Evolutionary conservation across 108 stramenopile genomes (phyloP).

Genomic region (Discostella stelligeroides): DNA sequence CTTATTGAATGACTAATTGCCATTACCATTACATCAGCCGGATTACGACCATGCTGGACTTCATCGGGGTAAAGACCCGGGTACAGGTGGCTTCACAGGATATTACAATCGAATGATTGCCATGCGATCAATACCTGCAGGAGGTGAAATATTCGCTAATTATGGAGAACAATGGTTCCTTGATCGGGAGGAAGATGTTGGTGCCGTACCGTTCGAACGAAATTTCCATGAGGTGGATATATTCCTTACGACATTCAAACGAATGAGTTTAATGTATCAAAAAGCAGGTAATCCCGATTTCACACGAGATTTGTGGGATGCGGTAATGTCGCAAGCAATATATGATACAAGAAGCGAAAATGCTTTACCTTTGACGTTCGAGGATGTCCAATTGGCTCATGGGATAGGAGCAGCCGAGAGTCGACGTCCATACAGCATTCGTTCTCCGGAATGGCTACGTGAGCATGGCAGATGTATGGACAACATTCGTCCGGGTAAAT

Average conservation of each 20-base stretch:
- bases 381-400: constrained; percentile 39
- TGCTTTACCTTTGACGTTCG: constrained; percentile 42
- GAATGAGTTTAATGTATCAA: constrained; percentile 27
- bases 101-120: constrained; percentile 50
- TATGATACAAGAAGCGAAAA: constrained; percentile 31
- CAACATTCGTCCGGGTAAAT: constrained; percentile 62
- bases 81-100: constrained; percentile 44
- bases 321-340: constrained; percentile 1
- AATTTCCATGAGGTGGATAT: constrained; percentile 35
- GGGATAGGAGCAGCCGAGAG: constrained; percentile 40
- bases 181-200: constrained; percentile 15
- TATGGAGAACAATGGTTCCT: constrained; percentile 55
- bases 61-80: constrained; percentile 32
- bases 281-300: constrained; percentile 33
- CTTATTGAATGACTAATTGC: too few relatives aligned
- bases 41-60: constrained; percentile 44
- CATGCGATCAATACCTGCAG: constrained; percentile 20
- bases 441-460: constrained; percentile 46
- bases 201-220: constrained; percentile 23
- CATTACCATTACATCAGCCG: constrained; percentile 11
- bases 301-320: constrained; percentile 45
- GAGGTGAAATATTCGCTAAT: constrained; percentile 54
- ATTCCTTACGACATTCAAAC: constrained; percentile 32
- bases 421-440: constrained; percentile 43
- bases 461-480: constrained; percentile 73